These are phyloP conservation scores for Chlamydomonas sp. DNA, from an alignment of 139 green algal genomes.

Conservation along the genomic window DNA sequence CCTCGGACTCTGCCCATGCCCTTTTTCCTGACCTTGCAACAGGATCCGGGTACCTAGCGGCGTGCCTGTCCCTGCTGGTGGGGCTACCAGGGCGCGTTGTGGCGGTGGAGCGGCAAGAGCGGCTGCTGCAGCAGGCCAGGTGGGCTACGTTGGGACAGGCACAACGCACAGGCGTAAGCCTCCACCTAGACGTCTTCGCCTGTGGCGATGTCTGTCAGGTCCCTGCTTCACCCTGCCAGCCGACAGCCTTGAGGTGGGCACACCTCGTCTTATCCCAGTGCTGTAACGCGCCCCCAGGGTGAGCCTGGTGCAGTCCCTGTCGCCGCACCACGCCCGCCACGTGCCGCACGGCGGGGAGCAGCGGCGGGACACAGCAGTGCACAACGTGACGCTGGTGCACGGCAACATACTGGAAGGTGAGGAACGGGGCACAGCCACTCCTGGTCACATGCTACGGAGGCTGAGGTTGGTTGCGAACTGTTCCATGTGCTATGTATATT, in stretches of 20 bases:
- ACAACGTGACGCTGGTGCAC: constrained; percentile 32
- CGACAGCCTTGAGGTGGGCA: too few relatives aligned
- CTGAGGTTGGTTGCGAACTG: too few relatives aligned
- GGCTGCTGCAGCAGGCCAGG: constrained; percentile 29
- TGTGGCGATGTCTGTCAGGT: not conserved
- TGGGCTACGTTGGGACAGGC: not conserved
- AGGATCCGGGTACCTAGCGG: constrained; percentile 83
- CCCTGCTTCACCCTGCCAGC: not conserved
- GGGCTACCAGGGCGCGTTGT: constrained; percentile 56
- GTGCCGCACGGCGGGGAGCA: constrained; percentile 5
- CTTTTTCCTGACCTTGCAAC: not conserved
- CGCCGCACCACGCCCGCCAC: too few relatives aligned
- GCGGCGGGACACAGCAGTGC: constrained; percentile 26
- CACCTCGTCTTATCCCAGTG: too few relatives aligned
- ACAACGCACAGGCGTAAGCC: too few relatives aligned
- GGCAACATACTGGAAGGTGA: constrained; percentile 52
- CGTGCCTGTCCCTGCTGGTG: constrained; percentile 81
- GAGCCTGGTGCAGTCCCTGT: too few relatives aligned
- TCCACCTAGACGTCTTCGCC: too few relatives aligned
- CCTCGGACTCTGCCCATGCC: not conserved
- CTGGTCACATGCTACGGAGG: too few relatives aligned
- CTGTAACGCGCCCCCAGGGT: too few relatives aligned
- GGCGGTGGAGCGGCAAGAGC: constrained; percentile 69
- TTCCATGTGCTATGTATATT: too few relatives aligned
- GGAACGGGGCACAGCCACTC: not conserved